Evolutionary conservation across 257 asterid species (phyloP).

Genomic region (Plectranthus barbatus): DNA sequence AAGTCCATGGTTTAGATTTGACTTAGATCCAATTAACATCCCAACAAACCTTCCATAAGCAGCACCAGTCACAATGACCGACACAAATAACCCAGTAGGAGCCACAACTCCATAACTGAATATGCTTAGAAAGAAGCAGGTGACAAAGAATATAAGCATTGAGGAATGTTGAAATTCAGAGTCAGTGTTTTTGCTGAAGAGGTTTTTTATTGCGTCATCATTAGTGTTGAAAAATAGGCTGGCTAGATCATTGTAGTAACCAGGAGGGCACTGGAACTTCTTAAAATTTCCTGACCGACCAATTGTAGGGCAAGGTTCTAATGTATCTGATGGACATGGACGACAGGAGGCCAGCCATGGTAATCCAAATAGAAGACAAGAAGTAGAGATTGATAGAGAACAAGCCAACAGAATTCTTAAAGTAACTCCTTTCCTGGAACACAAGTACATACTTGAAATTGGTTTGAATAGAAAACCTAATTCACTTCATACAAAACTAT

Average conservation of each 20-base stretch:
- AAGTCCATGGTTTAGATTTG: conserved; percentile 85
- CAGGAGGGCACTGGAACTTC: conserved; percentile 91
- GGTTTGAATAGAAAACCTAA: neutral
- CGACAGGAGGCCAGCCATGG: conserved; percentile 90
- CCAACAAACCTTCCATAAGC: conserved; percentile 83
- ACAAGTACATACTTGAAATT: conserved; percentile 13
- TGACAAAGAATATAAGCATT: conserved; percentile 63
- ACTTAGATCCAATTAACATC: conserved; percentile 50
- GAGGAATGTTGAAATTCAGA: conserved; percentile 60
- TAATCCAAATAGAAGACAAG: conserved; percentile 83
- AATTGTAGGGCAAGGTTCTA: conserved; percentile 91
- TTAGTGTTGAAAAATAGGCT: conserved; percentile 93
- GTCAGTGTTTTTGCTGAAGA: conserved; percentile 85
- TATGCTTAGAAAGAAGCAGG: conserved; percentile 71
- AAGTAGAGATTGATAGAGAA: conserved; percentile 60
- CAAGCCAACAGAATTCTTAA: conserved; percentile 63
- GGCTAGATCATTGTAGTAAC: conserved; percentile 87
- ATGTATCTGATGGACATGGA: conserved; percentile 62
- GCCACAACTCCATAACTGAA: conserved; percentile 83
- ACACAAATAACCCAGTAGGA: conserved; percentile 84
- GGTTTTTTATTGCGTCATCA: conserved; percentile 88
- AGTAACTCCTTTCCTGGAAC: conserved; percentile 52
- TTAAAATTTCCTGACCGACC: conserved; percentile 94
- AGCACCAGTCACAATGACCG: conserved; percentile 88
- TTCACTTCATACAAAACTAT: neutral